Evolutionary conservation across 1,139 yeast genomes (phyloP).

Genomic region (Candida tetrigidarum): DNA sequence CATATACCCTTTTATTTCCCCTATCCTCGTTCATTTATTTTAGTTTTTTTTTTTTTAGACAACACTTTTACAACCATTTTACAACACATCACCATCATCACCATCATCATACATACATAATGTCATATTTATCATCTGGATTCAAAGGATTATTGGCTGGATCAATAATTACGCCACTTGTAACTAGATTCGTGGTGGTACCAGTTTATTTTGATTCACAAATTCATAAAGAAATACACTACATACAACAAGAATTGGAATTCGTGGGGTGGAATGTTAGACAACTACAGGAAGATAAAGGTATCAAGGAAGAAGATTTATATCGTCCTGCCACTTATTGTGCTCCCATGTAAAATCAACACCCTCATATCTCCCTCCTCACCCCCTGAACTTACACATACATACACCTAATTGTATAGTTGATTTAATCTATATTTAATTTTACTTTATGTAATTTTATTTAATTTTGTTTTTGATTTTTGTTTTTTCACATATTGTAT

Average conservation of each 20-base stretch:
- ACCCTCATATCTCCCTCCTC: not conserved
- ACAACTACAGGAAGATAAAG: constrained; percentile 34
- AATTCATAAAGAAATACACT: constrained; percentile 34
- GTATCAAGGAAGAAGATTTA: constrained; percentile 31
- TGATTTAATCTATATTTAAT: not conserved
- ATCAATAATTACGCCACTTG: constrained; percentile 32
- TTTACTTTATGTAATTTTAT: not conserved
- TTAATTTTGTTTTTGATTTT: not conserved
- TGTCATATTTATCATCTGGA: constrained; percentile 18
- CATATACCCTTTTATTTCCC: not conserved
- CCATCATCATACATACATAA: not conserved
- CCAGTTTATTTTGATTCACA: constrained; percentile 30
- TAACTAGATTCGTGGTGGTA: constrained; percentile 30
- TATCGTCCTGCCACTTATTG: constrained; percentile 36
- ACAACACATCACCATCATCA: not conserved
- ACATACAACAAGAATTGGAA: constrained; percentile 37
- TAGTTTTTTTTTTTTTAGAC: not conserved
- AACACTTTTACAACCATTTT: constrained; percentile 1
- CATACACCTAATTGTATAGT: not conserved
- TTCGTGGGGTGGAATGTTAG: constrained; percentile 45
- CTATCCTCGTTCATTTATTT: too few species aligned
- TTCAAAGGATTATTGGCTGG: constrained; percentile 33
- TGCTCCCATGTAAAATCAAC: constrained; percentile 8
- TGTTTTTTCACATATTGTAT: not conserved
- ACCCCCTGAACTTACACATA: not conserved